A percentile compares a stretch with the other conserved stretches of the same genome.
Conservation (phyloP, 805 yeast species). For the Candida namnaoensis region DNA sequence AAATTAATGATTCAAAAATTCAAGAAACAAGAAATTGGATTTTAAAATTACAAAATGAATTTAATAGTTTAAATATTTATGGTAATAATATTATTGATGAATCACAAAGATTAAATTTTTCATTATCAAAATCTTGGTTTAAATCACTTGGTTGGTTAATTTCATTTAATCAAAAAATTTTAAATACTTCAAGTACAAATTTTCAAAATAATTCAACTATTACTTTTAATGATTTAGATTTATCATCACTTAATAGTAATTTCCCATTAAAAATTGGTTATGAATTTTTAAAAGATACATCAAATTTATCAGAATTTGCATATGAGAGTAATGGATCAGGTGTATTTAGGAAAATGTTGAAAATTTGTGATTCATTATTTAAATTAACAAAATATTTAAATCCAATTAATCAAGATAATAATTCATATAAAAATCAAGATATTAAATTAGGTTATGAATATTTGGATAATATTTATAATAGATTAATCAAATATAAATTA, state of each 20-base stretch:
- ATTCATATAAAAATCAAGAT: not conserved
- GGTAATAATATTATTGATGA: constrained; percentile 4
- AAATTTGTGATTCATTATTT: constrained; percentile 16
- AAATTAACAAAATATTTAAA: constrained; percentile 4
- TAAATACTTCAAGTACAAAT: not conserved
- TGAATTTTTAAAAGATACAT: constrained; percentile 9
- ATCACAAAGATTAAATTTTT: constrained; percentile 15
- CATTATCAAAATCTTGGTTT: constrained; percentile 15
- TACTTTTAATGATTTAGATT: constrained; percentile 9
- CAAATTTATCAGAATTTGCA: constrained; percentile 13
- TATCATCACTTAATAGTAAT: constrained; percentile 4
- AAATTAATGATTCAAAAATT: no score
- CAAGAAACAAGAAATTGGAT: constrained; percentile 4
- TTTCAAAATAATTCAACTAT: not conserved
- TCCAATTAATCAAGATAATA: constrained; percentile 2
- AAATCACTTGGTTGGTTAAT: constrained; percentile 17
- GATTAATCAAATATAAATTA: no score
- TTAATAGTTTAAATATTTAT: constrained; percentile 1
- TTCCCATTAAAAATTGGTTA: constrained; percentile 13
- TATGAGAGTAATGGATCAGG: constrained; percentile 15
- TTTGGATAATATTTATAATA: no score
- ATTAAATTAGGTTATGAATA: no score
- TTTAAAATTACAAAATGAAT: constrained; percentile 1
- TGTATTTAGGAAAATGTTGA: constrained; percentile 13
- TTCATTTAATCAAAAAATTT: constrained; percentile 11